phyloP scores from a whole-genome alignment of 1,139 yeast species.

The Geotrichum citri-aurantii region DNA sequence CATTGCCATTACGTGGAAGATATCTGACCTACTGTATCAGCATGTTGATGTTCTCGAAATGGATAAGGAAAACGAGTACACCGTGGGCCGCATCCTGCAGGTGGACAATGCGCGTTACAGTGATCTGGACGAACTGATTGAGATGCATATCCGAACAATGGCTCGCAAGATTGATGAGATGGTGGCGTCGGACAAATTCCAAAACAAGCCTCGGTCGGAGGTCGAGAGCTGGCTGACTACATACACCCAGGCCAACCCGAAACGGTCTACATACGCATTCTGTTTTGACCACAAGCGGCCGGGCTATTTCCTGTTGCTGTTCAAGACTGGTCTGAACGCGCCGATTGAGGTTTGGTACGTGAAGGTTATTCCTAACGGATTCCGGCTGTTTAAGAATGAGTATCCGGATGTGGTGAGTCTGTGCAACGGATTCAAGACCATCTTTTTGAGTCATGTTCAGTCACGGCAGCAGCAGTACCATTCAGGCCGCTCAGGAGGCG shows the following conservation, averaged over 20 bases:
- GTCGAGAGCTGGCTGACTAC: conserved; percentile 84
- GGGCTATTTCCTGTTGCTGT: conserved; percentile 82
- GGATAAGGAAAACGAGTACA: conserved; percentile 56
- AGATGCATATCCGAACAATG: conserved; percentile 80
- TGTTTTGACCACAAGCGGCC: conserved; percentile 88
- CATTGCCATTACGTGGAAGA: conserved; percentile 94
- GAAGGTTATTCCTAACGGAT: conserved; percentile 81
- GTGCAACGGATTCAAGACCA: conserved; percentile 87
- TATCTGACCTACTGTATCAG: conserved; percentile 84
- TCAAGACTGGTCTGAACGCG: conserved; percentile 69
- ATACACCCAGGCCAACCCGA: conserved; percentile 86
- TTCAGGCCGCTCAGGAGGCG: neutral
- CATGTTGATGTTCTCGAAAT: conserved; percentile 82
- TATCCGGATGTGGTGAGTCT: conserved; percentile 83
- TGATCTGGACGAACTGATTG: conserved; percentile 90
- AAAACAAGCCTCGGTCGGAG: conserved; percentile 71
- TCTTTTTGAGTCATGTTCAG: conserved; percentile 26
- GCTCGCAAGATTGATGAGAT: conserved; percentile 81
- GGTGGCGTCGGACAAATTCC: conserved; percentile 82
- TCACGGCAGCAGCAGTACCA: neutral
- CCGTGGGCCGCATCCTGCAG: conserved; percentile 55
- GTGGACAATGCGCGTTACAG: conserved; percentile 67
- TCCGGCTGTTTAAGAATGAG: conserved; percentile 65
- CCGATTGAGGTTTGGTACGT: conserved; percentile 86
- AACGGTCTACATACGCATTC: conserved; percentile 85